Evolutionary conservation across 441 rosid species (phyloP).

Genomic region (Isatis lusitanica): DNA sequence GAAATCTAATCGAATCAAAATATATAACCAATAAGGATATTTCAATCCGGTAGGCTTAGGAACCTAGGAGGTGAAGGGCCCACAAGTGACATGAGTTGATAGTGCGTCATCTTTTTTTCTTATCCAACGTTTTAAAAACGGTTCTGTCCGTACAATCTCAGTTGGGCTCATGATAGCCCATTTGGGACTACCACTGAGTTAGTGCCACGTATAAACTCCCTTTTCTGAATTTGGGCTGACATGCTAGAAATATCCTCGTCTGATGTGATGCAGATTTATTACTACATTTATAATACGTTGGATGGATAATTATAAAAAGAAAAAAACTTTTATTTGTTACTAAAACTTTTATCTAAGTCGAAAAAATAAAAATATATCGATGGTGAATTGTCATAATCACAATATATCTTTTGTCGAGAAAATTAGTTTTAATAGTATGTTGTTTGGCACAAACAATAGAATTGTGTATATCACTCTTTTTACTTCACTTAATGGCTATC

Average conservation of each 20-base stretch:
- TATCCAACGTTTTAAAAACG: conserved; percentile 20
- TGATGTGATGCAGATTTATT: conserved; percentile 3
- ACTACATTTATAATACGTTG: not conserved
- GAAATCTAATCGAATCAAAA: not conserved
- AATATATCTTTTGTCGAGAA: not conserved
- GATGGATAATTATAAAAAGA: not conserved
- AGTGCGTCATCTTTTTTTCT: conserved; percentile 14
- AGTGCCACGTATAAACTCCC: conserved; percentile 2
- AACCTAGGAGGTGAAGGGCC: conserved; percentile 11
- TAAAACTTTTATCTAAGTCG: not conserved
- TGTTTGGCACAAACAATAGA: not conserved
- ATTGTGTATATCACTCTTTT: not conserved
- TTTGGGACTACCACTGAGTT: not conserved
- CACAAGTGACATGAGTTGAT: conserved; percentile 33
- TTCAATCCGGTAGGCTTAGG: not conserved
- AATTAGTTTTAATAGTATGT: not conserved
- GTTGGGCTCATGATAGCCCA: conserved; percentile 33
- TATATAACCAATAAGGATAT: not conserved
- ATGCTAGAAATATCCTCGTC: conserved; percentile 12
- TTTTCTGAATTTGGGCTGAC: conserved; percentile 17
- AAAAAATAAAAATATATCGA: not conserved
- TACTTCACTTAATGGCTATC: not conserved
- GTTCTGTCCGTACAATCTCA: conserved; percentile 13
- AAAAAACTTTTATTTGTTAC: not conserved
- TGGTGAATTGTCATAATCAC: not conserved